Evolutionary conservation across 345 rosid genomes (phyloP).

Genomic region (Rubroshorea leprosula): DNA sequence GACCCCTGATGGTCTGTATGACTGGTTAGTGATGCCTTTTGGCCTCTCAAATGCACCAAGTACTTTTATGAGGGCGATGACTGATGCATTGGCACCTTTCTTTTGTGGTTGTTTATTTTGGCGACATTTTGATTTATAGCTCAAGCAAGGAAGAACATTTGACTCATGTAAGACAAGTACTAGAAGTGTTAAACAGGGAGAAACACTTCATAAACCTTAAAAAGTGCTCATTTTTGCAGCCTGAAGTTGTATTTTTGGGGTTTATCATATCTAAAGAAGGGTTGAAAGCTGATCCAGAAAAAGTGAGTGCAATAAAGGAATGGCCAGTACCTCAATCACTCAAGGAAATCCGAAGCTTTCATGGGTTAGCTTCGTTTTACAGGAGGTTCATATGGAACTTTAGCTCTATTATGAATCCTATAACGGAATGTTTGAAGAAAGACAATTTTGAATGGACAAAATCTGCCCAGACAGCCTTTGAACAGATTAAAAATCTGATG

Average conservation of each 20-base stretch:
- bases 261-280: too few species aligned
- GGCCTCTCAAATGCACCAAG: too few species aligned
- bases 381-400: not conserved
- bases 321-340: not conserved
- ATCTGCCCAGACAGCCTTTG: not conserved
- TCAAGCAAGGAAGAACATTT: not conserved
- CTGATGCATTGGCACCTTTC: too few species aligned
- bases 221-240: not conserved
- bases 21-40: too few species aligned
- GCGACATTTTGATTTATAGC: too few species aligned
- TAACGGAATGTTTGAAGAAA: not conserved
- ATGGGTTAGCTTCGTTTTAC: not conserved
- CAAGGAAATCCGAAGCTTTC: not conserved
- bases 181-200: not conserved
- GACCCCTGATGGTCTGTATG: too few species aligned
- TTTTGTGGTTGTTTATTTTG: too few species aligned
- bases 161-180: not conserved
- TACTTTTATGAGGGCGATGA: too few species aligned
- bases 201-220: not conserved
- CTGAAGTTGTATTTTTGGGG: not conserved
- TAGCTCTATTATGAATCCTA: too few species aligned
- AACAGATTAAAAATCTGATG: not conserved
- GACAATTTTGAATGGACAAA: not conserved
- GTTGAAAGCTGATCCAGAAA: not conserved
- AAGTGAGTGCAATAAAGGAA: not conserved